Evolutionary conservation across 1,284 basidiomycete genomes (phyloP).

Genomic region (Leccinum pallidistipes): DNA sequence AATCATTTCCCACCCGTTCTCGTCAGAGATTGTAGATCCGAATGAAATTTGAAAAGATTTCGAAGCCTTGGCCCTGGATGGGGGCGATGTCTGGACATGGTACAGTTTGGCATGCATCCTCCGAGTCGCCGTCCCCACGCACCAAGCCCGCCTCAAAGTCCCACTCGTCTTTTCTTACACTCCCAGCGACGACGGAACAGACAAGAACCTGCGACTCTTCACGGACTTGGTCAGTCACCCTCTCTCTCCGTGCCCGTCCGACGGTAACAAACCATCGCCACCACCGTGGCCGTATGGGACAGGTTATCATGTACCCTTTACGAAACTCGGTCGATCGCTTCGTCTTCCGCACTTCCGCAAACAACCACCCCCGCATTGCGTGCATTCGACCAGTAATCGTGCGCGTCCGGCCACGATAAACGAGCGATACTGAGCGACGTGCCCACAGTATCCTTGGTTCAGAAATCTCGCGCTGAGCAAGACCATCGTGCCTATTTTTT

Average conservation of each 20-base stretch:
- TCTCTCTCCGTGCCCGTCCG: background rate
- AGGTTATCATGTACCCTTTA: conserved; percentile 78
- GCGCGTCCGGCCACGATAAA: conserved; percentile 6
- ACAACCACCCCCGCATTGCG: conserved; percentile 82
- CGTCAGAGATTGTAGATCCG: no score
- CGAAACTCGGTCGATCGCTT: conserved; percentile 67
- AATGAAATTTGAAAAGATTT: no score
- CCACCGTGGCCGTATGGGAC: conserved; percentile 59
- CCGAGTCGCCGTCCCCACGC: conserved; percentile 29
- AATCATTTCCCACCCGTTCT: no score
- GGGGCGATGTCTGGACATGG: background rate
- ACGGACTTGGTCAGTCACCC: conserved; percentile 74
- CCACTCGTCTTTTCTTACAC: conserved; percentile 62
- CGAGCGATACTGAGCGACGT: conserved; percentile 11
- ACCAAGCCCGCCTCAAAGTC: conserved; percentile 54
- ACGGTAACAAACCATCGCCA: background rate
- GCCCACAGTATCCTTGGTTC: conserved; percentile 51
- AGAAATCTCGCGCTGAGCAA: no score
- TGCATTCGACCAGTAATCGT: conserved; percentile 59
- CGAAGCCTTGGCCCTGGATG: no score
- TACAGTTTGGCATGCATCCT: conserved; percentile 20
- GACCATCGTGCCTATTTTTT: no score
- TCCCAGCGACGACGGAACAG: conserved; percentile 76
- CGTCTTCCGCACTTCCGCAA: conserved; percentile 86
- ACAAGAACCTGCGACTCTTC: conserved; percentile 86